These are phyloP conservation scores for Kodamaea hsintzibuensis DNA, from an alignment of 805 yeast genomes.

Conservation along the genomic window DNA sequence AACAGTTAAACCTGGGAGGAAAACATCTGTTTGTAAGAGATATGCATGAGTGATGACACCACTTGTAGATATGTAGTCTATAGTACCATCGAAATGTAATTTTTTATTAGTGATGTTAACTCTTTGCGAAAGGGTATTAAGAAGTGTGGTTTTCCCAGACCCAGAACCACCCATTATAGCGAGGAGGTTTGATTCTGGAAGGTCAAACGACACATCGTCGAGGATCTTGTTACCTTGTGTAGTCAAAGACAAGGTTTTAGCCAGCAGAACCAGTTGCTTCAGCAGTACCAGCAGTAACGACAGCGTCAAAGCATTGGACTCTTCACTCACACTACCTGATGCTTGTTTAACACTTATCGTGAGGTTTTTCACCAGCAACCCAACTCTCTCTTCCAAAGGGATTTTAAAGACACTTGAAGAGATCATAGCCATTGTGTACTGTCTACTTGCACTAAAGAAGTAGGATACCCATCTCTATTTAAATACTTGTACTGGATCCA, in stretches of 20 bases:
- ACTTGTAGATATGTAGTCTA: conserved; percentile 26
- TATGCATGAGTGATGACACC: conserved; percentile 49
- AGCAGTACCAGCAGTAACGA: background rate
- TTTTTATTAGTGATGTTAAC: conserved; percentile 41
- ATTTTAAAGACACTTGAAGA: conserved; percentile 4
- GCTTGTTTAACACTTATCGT: conserved; percentile 6
- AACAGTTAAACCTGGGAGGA: conserved; percentile 71
- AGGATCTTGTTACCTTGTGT: conserved; percentile 23
- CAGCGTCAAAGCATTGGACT: background rate
- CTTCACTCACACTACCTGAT: background rate
- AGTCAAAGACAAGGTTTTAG: background rate
- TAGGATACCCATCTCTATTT: background rate
- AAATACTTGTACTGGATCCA: background rate
- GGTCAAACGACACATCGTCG: conserved; percentile 55
- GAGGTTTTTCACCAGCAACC: conserved; percentile 11
- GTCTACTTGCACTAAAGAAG: background rate
- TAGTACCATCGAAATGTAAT: conserved; percentile 43
- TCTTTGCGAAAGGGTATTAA: conserved; percentile 64
- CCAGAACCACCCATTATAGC: conserved; percentile 91
- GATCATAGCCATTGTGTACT: background rate
- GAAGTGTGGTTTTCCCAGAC: conserved; percentile 78
- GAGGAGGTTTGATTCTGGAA: conserved; percentile 61
- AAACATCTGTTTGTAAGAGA: conserved; percentile 72
- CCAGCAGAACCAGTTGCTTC: background rate
- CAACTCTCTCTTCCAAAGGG: conserved; percentile 11